Percentiles rank a stretch among this genome's conserved stretches.
phyloP scores from a whole-genome alignment of 371 early-diverging fungal genomes.

The Syncephalastrum contaminatum region DNA sequence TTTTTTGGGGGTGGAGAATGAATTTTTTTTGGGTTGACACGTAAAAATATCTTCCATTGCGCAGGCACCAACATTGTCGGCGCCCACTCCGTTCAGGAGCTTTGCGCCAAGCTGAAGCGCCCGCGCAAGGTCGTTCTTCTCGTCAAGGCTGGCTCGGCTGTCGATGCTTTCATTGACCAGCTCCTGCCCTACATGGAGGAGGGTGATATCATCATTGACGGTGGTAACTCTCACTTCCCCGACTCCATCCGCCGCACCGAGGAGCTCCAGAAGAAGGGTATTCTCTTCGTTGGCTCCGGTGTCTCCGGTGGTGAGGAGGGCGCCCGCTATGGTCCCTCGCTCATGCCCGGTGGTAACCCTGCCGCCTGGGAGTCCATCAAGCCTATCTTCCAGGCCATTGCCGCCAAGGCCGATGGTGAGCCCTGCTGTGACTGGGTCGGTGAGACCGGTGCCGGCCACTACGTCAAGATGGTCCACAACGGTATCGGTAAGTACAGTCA shows the following conservation, averaged over 20 bases:
- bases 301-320: slow-evolving; percentile 99
- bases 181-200: slow-evolving; percentile 81
- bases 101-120: slow-evolving; percentile 89
- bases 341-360: slow-evolving; percentile 98
- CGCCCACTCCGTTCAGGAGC: slow-evolving; percentile 90
- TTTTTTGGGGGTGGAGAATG: background rate
- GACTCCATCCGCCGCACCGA: slow-evolving; percentile 93
- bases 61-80: slow-evolving; percentile 91
- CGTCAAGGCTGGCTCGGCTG: slow-evolving; percentile 96
- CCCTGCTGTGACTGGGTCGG: slow-evolving; percentile 99
- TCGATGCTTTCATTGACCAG: slow-evolving; percentile 94
- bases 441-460: slow-evolving; percentile 97
- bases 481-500: slow-evolving; percentile 71
- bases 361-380: slow-evolving; percentile 93
- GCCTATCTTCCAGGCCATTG: slow-evolving; percentile 94
- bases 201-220: slow-evolving; percentile 98
- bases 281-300: slow-evolving; percentile 97
- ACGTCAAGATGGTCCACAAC: slow-evolving; percentile 99
- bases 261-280: slow-evolving; percentile 84
- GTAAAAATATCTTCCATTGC: background rate
- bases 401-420: slow-evolving; percentile 88
- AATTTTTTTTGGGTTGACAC: slow-evolving; percentile 2
- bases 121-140: slow-evolving; percentile 97
- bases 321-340: slow-evolving; percentile 97
- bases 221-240: slow-evolving; percentile 99